phyloP scores from a whole-genome alignment of 176 grass and related monocot genomes.

The Thinopyrum elongatum region DNA sequence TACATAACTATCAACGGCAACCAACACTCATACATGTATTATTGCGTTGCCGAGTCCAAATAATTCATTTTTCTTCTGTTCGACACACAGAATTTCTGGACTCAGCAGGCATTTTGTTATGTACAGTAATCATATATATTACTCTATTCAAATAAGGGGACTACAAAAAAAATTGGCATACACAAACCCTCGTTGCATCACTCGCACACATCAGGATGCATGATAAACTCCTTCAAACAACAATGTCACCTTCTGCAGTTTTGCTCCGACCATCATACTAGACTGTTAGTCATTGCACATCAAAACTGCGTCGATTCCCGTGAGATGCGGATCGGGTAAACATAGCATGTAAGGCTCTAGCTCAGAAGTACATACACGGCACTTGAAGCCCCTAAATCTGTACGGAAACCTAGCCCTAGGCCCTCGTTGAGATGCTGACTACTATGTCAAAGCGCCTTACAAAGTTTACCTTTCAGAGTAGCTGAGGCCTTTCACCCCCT shows the following conservation, averaged over 20 bases:
- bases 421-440: conserved; percentile 6
- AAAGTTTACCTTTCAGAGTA: background rate
- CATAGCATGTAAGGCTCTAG: background rate
- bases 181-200: background rate
- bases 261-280: background rate
- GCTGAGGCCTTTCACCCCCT: background rate
- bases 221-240: conserved; percentile 16
- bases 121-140: background rate
- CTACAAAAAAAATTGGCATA: background rate
- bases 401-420: conserved; percentile 33
- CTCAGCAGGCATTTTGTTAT: background rate
- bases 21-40: background rate
- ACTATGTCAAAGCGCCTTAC: conserved; percentile 22
- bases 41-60: background rate
- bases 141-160: background rate
- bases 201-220: background rate
- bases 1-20: background rate
- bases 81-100: background rate
- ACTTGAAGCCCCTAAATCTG: conserved; percentile 31
- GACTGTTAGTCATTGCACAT: background rate
- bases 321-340: background rate
- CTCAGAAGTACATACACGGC: background rate
- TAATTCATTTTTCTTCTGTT: background rate
- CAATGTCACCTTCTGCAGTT: background rate
- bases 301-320: conserved; percentile 42